These are phyloP conservation scores for Cercospora beticola DNA, from an alignment of 2,329 filamentous ascomycete genomes.

Conservation along the genomic window DNA sequence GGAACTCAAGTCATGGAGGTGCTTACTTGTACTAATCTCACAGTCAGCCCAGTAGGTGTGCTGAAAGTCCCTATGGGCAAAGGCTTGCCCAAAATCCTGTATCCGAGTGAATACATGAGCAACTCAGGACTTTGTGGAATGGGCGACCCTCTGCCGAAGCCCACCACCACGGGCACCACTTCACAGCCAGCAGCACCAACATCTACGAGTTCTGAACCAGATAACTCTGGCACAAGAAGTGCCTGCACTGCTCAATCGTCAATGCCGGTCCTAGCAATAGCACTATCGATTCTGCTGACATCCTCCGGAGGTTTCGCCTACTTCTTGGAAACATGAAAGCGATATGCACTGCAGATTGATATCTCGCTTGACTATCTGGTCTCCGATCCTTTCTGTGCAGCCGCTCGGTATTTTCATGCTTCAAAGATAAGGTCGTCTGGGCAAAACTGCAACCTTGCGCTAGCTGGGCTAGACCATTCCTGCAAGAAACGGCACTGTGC, in stretches of 20 bases:
- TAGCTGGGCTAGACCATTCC: not conserved
- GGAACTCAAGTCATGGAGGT: conserved; percentile 37
- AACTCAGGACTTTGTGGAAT: conserved; percentile 32
- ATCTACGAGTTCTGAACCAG: not conserved
- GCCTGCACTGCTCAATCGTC: not conserved
- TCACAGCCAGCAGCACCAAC: not conserved
- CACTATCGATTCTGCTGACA: not conserved
- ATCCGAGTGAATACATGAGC: conserved; percentile 29
- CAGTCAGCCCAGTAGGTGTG: conserved; percentile 29
- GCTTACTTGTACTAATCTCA: conserved; percentile 36
- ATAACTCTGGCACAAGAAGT: not conserved
- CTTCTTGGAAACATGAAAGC: not conserved
- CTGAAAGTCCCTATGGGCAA: conserved; percentile 37
- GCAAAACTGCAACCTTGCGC: not conserved
- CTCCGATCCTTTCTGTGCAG: not conserved
- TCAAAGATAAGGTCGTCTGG: not conserved
- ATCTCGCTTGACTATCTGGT: not conserved
- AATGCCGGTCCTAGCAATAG: not conserved
- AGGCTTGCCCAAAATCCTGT: conserved; percentile 40
- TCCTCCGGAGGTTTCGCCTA: not conserved
- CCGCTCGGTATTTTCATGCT: not conserved
- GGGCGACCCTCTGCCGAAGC: not conserved
- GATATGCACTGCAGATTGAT: not conserved
- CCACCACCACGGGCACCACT: not conserved
- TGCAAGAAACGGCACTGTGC: not conserved